Percentiles rank a stretch among this genome's conserved stretches.
Evolutionary conservation across 1,139 yeast genomes (phyloP).

Genomic region (Zygotorulaspora mrakii): DNA sequence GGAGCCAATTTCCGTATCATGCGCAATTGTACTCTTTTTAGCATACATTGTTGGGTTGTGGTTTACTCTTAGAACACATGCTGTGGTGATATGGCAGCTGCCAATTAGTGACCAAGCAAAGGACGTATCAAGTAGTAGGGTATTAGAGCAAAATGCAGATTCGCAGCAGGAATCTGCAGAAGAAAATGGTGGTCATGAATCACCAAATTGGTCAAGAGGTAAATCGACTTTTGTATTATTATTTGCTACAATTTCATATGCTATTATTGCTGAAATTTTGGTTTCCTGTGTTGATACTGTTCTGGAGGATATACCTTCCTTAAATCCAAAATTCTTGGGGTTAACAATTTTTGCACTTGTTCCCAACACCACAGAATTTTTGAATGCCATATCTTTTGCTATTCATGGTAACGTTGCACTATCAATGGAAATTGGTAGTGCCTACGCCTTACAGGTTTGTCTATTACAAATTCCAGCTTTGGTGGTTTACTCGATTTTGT

Average conservation of each 20-base stretch:
- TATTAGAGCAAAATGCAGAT: constrained; percentile 10
- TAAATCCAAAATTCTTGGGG: constrained; percentile 83
- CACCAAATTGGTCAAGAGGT: constrained; percentile 92
- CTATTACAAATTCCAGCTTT: constrained; percentile 88
- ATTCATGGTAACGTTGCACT: constrained; percentile 92
- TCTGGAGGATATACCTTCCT: constrained; percentile 63
- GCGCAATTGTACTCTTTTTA: constrained; percentile 74
- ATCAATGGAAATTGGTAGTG: constrained; percentile 97
- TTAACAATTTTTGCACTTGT: constrained; percentile 92
- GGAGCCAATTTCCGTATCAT: constrained; percentile 76
- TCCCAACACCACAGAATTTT: constrained; percentile 94
- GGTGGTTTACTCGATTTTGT: constrained; percentile 66
- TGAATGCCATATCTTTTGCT: constrained; percentile 96
- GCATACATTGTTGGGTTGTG: constrained; percentile 89
- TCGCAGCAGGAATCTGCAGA: constrained; percentile 10
- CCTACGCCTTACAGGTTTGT: constrained; percentile 96
- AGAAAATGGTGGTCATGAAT: constrained; percentile 74
- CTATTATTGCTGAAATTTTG: constrained; percentile 88
- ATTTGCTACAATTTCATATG: constrained; percentile 82
- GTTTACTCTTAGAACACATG: constrained; percentile 93
- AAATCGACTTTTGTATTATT: constrained; percentile 83
- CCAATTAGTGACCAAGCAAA: constrained; percentile 41
- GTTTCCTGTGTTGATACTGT: constrained; percentile 94
- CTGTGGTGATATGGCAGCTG: constrained; percentile 91
- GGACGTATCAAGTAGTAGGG: constrained; percentile 17